Evolutionary conservation across 768 basidiomycete genomes (phyloP).

Genomic region (Collybiopsis luxurians): DNA sequence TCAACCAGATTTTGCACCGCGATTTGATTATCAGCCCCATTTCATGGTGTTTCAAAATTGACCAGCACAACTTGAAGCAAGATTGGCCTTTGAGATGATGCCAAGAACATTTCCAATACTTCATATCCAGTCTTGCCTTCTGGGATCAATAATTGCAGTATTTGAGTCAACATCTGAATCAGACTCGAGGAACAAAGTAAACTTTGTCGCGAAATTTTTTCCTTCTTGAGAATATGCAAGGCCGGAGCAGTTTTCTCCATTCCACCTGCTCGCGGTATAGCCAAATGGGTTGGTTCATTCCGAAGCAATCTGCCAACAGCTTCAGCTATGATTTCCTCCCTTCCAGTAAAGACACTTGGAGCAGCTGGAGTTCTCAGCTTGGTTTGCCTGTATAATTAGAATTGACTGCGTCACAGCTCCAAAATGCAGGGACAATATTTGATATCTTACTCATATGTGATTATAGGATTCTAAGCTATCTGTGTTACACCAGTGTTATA

Average conservation of each 20-base stretch:
- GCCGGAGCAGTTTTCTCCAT: conserved; percentile 1
- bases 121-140: neutral
- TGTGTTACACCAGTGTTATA: neutral
- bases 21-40: neutral
- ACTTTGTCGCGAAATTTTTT: neutral
- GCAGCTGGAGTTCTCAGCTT: neutral
- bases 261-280: neutral
- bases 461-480: neutral
- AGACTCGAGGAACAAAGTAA: neutral
- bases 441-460: neutral
- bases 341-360: neutral
- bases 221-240: neutral
- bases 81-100: neutral
- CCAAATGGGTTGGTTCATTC: neutral
- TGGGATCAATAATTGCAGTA: neutral
- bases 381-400: neutral
- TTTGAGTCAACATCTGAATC: neutral
- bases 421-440: neutral
- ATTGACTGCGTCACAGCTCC: too few species aligned
- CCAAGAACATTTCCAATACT: neutral
- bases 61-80: conserved; percentile 8
- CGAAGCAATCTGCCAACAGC: neutral
- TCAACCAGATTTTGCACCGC: neutral
- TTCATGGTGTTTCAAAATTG: conserved; percentile 10
- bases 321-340: neutral